Evolutionary conservation across 1,284 basidiomycete genomes (phyloP).

Genomic region (Cystobasidium slooffiae): DNA sequence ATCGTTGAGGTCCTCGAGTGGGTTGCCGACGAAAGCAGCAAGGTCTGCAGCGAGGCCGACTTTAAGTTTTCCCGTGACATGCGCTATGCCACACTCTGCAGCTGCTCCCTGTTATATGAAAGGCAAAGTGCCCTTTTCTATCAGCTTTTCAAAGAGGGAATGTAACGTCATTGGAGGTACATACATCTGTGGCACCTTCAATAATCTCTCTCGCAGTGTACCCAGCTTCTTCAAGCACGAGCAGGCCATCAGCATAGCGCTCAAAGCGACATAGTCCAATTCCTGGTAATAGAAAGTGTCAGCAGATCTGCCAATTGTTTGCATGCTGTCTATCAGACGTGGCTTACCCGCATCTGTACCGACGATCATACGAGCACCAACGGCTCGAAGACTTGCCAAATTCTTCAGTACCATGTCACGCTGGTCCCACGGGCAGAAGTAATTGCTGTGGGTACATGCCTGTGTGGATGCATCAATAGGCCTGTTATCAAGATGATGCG

Average conservation of each 20-base stretch:
- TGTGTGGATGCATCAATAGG: background rate
- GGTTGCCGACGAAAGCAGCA: slow-evolving; percentile 30
- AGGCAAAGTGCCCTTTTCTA: background rate
- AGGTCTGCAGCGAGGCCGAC: slow-evolving; percentile 15
- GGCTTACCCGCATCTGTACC: slow-evolving; percentile 25
- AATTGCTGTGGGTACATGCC: slow-evolving; percentile 28
- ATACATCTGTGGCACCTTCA: slow-evolving; percentile 21
- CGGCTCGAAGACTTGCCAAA: slow-evolving; percentile 6
- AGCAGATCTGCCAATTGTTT: no score
- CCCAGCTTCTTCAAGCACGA: slow-evolving; percentile 25
- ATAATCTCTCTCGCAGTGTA: slow-evolving; percentile 27
- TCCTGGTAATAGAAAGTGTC: background rate
- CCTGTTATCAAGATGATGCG: background rate
- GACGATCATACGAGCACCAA: slow-evolving; percentile 14
- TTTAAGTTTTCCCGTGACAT: slow-evolving; percentile 8
- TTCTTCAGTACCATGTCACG: slow-evolving; percentile 21
- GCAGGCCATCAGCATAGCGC: slow-evolving; percentile 20
- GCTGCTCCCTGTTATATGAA: slow-evolving; percentile 21
- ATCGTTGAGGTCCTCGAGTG: slow-evolving; percentile 13
- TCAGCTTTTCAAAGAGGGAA: no score
- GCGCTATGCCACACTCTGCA: slow-evolving; percentile 11
- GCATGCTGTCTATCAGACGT: background rate
- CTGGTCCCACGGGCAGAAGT: slow-evolving; percentile 33
- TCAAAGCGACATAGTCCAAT: slow-evolving; percentile 38
- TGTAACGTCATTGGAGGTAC: background rate